A percentile compares a stretch with the other conserved stretches of the same genome.
Evolutionary conservation across 345 rosid genomes (phyloP).

Genomic region (Citrus australasica): DNA sequence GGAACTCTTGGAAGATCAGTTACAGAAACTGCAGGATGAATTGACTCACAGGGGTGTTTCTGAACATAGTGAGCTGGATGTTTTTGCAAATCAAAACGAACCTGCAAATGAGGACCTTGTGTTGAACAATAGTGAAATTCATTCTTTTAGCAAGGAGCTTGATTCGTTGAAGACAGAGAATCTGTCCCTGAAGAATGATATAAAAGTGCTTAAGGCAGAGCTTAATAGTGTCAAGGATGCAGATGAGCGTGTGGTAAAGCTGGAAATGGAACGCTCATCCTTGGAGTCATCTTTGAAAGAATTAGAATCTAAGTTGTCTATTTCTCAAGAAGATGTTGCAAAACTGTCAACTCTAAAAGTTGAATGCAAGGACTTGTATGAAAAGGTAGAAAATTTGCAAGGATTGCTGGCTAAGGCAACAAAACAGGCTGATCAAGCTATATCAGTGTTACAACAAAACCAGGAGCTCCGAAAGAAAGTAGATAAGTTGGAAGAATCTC

Average conservation of each 20-base stretch:
- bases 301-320: conserved; percentile 63
- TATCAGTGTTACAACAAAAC: conserved; percentile 72
- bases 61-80: conserved; percentile 20
- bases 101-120: conserved; percentile 23
- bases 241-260: conserved; percentile 55
- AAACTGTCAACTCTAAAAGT: conserved; percentile 61
- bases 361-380: conserved; percentile 67
- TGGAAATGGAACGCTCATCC: conserved; percentile 62
- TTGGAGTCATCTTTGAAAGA: conserved; percentile 69
- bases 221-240: conserved; percentile 50
- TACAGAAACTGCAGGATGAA: conserved; percentile 63
- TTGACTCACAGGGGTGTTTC: conserved; percentile 34
- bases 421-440: conserved; percentile 81
- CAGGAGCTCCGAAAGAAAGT: conserved; percentile 77
- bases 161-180: conserved; percentile 64
- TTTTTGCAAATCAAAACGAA: conserved; percentile 17
- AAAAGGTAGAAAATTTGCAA: conserved; percentile 72
- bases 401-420: conserved; percentile 61
- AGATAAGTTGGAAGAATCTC: conserved; percentile 72
- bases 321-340: conserved; percentile 69
- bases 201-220: conserved; percentile 56
- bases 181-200: conserved; percentile 53
- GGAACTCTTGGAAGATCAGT: conserved; percentile 66
- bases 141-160: conserved; percentile 61
- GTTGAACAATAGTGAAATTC: conserved; percentile 31